These are phyloP conservation scores for Xylariaceae sp. DNA, from an alignment of 2,329 filamentous ascomycete genomes.

Conservation along the genomic window DNA sequence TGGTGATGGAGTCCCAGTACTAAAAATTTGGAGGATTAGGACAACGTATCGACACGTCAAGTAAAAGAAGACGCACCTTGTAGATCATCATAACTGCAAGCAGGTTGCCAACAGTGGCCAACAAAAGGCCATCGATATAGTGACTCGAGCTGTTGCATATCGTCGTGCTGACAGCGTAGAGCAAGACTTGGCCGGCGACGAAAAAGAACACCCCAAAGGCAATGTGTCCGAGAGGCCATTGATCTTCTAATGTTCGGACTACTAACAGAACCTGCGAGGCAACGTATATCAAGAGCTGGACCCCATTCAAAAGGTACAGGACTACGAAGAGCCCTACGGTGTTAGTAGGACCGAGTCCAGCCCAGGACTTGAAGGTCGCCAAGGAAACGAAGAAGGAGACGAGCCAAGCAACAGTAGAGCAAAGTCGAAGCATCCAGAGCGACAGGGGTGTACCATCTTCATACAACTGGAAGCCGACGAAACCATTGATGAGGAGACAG, in stretches of 20 bases:
- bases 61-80: constrained; percentile 55
- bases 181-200: constrained; percentile 80
- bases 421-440: constrained; percentile 82
- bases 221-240: constrained; percentile 93
- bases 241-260: constrained; percentile 81
- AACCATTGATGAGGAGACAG: constrained; percentile 90
- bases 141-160: constrained; percentile 84
- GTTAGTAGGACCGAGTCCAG: constrained; percentile 75
- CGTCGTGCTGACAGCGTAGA: constrained; percentile 81
- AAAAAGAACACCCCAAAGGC: constrained; percentile 88
- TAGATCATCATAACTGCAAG: constrained; percentile 99
- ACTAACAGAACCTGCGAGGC: constrained; percentile 86
- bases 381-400: constrained; percentile 84
- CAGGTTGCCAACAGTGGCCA: constrained; percentile 89
- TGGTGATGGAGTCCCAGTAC: constrained; percentile 99
- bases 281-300: constrained; percentile 80
- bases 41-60: constrained; percentile 7
- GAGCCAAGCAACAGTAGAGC: constrained; percentile 74
- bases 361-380: constrained; percentile 89
- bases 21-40: constrained; percentile 37
- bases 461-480: constrained; percentile 96
- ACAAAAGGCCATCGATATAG: constrained; percentile 91
- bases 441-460: constrained; percentile 93
- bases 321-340: constrained; percentile 88
- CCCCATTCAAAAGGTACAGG: constrained; percentile 82